A percentile compares a stretch with the other conserved stretches of the same genome.
These are phyloP conservation scores for Coniochaeta sp. DNA, from an alignment of 2,329 filamentous ascomycete species.

Conservation along the genomic window DNA sequence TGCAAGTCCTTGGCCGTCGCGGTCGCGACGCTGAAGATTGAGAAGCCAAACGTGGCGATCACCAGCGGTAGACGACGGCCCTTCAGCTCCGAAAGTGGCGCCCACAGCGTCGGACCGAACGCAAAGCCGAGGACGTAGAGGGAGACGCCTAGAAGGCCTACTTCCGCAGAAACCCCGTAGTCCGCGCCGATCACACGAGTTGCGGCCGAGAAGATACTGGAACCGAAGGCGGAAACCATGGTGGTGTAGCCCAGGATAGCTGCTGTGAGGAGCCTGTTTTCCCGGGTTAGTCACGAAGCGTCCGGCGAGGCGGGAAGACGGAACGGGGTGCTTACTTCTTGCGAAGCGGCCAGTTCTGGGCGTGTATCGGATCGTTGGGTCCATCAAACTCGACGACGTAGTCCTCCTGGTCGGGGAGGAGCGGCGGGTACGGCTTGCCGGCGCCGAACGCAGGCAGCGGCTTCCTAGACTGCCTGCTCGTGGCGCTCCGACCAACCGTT, in stretches of 20 bases:
- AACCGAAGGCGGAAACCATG: constrained; percentile 62
- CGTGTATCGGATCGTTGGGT: constrained; percentile 73
- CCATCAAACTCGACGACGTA: constrained; percentile 85
- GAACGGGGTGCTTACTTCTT: constrained; percentile 54
- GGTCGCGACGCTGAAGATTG: constrained; percentile 57
- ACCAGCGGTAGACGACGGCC: constrained; percentile 59
- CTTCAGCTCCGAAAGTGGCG: constrained; percentile 64
- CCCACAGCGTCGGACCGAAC: constrained; percentile 56
- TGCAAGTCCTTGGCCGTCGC: constrained; percentile 62
- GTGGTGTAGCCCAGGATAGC: constrained; percentile 68
- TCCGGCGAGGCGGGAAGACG: not conserved
- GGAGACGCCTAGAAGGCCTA: constrained; percentile 58
- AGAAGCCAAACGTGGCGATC: constrained; percentile 60
- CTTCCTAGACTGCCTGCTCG: constrained; percentile 36
- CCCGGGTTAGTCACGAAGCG: not conserved
- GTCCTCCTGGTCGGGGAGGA: constrained; percentile 61
- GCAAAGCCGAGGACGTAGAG: constrained; percentile 68
- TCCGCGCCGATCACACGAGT: constrained; percentile 47
- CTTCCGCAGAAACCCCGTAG: constrained; percentile 54
- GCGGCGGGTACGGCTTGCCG: constrained; percentile 68
- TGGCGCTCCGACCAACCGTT: constrained; percentile 56
- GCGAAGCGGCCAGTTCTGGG: constrained; percentile 75
- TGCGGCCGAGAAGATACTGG: constrained; percentile 67
- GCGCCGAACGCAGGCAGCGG: constrained; percentile 64
- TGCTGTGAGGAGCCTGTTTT: constrained; percentile 49